These are phyloP conservation scores for Fusarium secorum DNA, from an alignment of 2,329 filamentous ascomycete genomes.

Conservation along the genomic window DNA sequence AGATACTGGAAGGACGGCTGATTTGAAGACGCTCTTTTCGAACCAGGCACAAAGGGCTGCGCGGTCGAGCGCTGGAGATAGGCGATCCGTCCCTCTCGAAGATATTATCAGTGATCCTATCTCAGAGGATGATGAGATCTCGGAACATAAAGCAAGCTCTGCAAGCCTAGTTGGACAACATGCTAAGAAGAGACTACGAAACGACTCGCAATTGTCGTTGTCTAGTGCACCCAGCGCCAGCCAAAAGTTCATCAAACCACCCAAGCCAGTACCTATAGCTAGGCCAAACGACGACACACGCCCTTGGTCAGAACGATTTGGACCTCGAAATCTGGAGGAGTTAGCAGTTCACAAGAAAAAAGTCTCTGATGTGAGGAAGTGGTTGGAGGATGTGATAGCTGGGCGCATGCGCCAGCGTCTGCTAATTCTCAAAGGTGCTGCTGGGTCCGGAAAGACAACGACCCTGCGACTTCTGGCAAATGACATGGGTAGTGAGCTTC, in stretches of 20 bases:
- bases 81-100: conserved; percentile 48
- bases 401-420: conserved; percentile 74
- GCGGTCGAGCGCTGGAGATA: conserved; percentile 44
- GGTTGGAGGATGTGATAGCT: conserved; percentile 78
- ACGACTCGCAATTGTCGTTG: conserved; percentile 40
- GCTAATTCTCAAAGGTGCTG: conserved; percentile 86
- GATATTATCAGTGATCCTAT: conserved; percentile 65
- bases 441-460: conserved; percentile 92
- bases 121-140: conserved; percentile 67
- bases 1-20: conserved; percentile 62
- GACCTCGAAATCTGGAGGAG: conserved; percentile 77
- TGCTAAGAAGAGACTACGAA: conserved; percentile 62
- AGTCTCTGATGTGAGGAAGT: conserved; percentile 82
- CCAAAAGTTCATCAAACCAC: conserved; percentile 61
- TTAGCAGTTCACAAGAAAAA: conserved; percentile 96
- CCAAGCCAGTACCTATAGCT: conserved; percentile 42
- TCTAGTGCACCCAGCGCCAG: conserved; percentile 48
- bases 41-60: conserved; percentile 64
- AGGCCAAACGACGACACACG: conserved; percentile 63
- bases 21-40: conserved; percentile 68
- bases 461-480: conserved; percentile 81
- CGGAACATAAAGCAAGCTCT: conserved; percentile 57
- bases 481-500: conserved; percentile 76
- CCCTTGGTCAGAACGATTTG: conserved; percentile 90
- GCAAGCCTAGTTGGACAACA: conserved; percentile 65